Conservation (phyloP, 495 filamentous ascomycete genomes). For the Xylaria curta region DNA sequence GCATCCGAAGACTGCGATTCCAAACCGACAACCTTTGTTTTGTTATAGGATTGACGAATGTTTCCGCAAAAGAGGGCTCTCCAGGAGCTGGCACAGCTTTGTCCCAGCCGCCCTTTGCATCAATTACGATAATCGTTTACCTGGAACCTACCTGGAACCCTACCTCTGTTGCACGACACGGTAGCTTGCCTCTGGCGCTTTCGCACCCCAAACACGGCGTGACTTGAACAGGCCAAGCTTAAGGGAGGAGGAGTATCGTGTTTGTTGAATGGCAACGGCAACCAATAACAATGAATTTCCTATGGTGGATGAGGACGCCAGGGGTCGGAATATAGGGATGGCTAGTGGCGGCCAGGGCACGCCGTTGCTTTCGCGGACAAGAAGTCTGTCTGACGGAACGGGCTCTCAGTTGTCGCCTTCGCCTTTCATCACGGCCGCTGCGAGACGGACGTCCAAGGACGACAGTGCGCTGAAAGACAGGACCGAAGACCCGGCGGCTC, state of each 20-base stretch:
- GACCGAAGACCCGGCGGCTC: constrained; percentile 44
- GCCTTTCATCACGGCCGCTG: constrained; percentile 66
- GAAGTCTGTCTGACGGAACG: constrained; percentile 59
- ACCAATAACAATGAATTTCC: constrained; percentile 33
- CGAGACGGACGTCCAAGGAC: constrained; percentile 73
- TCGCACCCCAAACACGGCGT: not conserved
- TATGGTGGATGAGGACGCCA: constrained; percentile 40
- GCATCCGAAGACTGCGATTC: not conserved
- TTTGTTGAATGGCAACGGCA: constrained; percentile 14
- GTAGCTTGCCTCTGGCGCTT: not conserved
- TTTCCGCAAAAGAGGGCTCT: not conserved
- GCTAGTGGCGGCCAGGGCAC: constrained; percentile 34
- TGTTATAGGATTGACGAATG: not conserved
- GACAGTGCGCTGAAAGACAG: constrained; percentile 68
- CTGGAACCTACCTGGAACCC: not conserved
- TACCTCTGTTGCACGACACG: not conserved
- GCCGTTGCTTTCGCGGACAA: constrained; percentile 43
- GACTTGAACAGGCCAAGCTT: not conserved
- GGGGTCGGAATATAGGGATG: constrained; percentile 9
- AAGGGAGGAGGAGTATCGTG: not conserved
- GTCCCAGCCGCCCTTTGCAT: not conserved
- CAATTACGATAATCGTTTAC: not conserved
- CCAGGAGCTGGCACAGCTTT: constrained; percentile 5
- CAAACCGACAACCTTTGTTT: not conserved
- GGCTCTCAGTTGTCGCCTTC: constrained; percentile 67